Base-by-base conservation (phyloP, 2,329 filamentous ascomycete species). In the Arthroderma sp. region DNA sequence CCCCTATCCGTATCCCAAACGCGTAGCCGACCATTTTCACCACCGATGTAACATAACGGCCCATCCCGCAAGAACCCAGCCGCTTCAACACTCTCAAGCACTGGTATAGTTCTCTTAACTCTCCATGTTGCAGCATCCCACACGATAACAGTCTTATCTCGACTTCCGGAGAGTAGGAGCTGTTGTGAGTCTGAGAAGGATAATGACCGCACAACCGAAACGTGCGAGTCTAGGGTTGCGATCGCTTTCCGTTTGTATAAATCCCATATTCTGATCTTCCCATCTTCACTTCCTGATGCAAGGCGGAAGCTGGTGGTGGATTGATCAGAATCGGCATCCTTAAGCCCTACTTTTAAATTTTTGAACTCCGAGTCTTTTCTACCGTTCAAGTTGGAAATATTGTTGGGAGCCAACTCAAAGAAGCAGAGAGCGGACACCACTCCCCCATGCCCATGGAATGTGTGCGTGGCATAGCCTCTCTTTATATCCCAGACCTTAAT, bases 401-500 rank as follows among this genome's bases (percentile, higher is more conserved):
- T 33, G 22, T 29, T n/a, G 8, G 31, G 15, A 8, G 9, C 72
- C 10, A 85, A 71, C 58, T 94, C 82, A 61, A 96, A 98, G 65
- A 98, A 96, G 55, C 82, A 82, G 11, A 98, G 71, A 0, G 91
- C 86, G 8, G 91, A 94, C 4, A 98, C 78, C 22, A 98, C 75
- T 6, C 91, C 88, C 48, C 87, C 87, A 46, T 94, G 89, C 1
- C 88, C 88, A 54, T 89, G 83, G 64, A 98, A 94, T 0, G 86
- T 94, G 64, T 98, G 91, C 29, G 93, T 98, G 30, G 87, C 80
- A 63, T 84, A 96, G 22, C 91, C 91, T 38, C 82, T 86, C 41
- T 74, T 72, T 48, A 98, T 86, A 65, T 98, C 91, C 89, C 89
- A 98, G 43, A 98, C 82, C 64, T 98, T 98, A 56, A 96, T 85